Base-by-base conservation (phyloP, 345 rosid genomes). In the Moricandia arvensis region DNA sequence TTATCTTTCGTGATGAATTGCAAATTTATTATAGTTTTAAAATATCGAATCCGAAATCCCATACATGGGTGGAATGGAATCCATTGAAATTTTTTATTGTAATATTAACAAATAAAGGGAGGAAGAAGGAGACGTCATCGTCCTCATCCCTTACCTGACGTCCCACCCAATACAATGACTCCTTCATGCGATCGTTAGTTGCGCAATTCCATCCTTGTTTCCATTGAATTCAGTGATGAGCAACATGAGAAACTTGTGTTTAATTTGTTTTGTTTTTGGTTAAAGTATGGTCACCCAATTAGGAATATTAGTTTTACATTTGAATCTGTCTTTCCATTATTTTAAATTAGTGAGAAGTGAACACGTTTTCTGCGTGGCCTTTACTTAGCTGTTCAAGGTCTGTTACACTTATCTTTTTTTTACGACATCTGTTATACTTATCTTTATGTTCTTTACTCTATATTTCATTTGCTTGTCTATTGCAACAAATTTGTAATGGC, bases 161-260 rank as follows among this genome's bases (percentile, higher is more conserved):
- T 18, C 27, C 57, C 69, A 54, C 30, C 70, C 70, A 76, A 62
- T 69, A 63, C 70, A 71, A 38, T 62, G 64, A 61, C 69, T 35
- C 69, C 17, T 68, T 61, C 58, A 61, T 61, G 74, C 57, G 63
- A n/a, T 62, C 49, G 75, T 69, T 76, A 31, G 80, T 38, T 76
- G 65, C 29, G 65, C 75, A 63, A 30, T 76, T 24, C 70, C 64
- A 76, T 69, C 80, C 63, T 76, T 69, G 58, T 69, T 75, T 75
- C 45, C 43, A 60, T 75, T 49, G 27, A 33, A 33, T 17, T 29
- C 31, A 43, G 4, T 38, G 15, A 59, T 15, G 37, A 59, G 6
- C 34, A 16, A 47, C 49, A 21, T 2, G 35, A 49, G 7, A 62
- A 49, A 61, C 68, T 49, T 61, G 34, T 35, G 24, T 55, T 15